Evolutionary conservation across 345 rosid genomes (phyloP).

Genomic region (Citrus maxima): DNA sequence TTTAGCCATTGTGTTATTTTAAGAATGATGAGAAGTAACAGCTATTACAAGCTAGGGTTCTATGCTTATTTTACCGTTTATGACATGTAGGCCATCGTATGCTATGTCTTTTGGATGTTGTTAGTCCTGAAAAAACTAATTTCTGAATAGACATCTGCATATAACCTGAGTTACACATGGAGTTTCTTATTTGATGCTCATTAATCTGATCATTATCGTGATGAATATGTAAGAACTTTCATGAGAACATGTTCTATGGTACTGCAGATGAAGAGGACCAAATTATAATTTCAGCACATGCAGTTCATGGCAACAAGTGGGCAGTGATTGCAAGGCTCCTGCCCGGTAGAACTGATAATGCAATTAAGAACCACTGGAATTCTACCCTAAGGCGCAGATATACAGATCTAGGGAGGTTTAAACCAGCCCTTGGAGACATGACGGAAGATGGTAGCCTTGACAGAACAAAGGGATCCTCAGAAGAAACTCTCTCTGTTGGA

Average conservation of each 20-base stretch:
- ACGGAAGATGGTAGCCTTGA: slow-evolving; percentile 38
- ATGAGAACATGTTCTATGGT: neutral
- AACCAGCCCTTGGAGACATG: slow-evolving; percentile 9
- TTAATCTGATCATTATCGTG: neutral
- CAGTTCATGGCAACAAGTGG: slow-evolving; percentile 90
- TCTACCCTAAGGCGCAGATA: slow-evolving; percentile 68
- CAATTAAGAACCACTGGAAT: slow-evolving; percentile 96
- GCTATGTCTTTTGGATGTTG: neutral
- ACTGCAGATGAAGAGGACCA: slow-evolving; percentile 77
- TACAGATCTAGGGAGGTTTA: slow-evolving; percentile 31
- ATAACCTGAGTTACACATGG: neutral
- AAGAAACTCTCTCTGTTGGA: slow-evolving; percentile 41
- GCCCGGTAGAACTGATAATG: slow-evolving; percentile 85
- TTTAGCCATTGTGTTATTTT: neutral
- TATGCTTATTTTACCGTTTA: neutral
- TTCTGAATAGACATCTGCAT: too few species aligned
- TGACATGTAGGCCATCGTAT: neutral
- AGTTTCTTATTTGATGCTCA: neutral
- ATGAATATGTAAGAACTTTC: slow-evolving; percentile 7
- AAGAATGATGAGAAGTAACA: too few species aligned
- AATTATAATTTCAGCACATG: slow-evolving; percentile 64
- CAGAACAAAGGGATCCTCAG: slow-evolving; percentile 44
- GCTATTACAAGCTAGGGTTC: neutral
- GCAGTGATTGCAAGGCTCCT: slow-evolving; percentile 73
- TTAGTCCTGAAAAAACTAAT: neutral